A percentile compares a stretch with the other conserved stretches of the same genome.
These are phyloP conservation scores for Lasiosphaeriaceae sp. DNA, from an alignment of 495 filamentous ascomycete species.

Conservation along the genomic window DNA sequence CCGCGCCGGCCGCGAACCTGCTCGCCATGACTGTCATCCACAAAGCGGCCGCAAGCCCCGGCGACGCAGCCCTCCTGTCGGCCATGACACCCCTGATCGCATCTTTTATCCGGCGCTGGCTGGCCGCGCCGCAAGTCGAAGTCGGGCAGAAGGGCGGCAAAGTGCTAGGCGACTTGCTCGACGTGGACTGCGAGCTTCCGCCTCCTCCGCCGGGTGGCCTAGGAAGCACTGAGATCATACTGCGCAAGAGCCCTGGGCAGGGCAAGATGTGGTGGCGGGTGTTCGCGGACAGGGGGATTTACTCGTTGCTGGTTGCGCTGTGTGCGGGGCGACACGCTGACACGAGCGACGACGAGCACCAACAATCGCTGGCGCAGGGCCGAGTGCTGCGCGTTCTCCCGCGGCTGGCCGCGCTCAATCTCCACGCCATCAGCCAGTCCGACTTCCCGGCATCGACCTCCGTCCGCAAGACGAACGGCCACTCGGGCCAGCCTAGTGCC, in stretches of 20 bases:
- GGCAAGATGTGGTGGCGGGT: conserved; percentile 70
- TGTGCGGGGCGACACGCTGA: conserved; percentile 49
- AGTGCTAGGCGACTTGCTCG: conserved; percentile 66
- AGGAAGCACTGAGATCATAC: conserved; percentile 26
- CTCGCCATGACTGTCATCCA: conserved; percentile 66
- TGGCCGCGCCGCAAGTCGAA: conserved; percentile 64
- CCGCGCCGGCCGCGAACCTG: conserved; percentile 62
- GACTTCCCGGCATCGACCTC: conserved; percentile 59
- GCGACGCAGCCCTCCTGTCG: conserved; percentile 66
- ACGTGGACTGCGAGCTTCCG: conserved; percentile 57
- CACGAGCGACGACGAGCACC: conserved; percentile 41
- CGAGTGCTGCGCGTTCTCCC: conserved; percentile 68
- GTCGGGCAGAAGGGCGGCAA: conserved; percentile 66
- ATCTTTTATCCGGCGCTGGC: conserved; percentile 65
- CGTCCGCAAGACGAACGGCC: conserved; percentile 39
- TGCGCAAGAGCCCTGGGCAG: conserved; percentile 48
- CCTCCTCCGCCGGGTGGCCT: conserved; percentile 35
- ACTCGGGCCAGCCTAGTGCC: background rate
- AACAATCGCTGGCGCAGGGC: conserved; percentile 75
- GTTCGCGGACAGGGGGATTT: conserved; percentile 63
- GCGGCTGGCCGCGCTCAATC: conserved; percentile 60
- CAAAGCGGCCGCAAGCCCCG: conserved; percentile 60
- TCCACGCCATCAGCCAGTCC: conserved; percentile 55
- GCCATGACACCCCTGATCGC: conserved; percentile 58
- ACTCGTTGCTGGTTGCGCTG: conserved; percentile 58